Evolutionary conservation across 352 stramenopile species (phyloP), one percentile per base, ranked within the genome.

Genomic region (Proteromonas lacertae): DNA sequence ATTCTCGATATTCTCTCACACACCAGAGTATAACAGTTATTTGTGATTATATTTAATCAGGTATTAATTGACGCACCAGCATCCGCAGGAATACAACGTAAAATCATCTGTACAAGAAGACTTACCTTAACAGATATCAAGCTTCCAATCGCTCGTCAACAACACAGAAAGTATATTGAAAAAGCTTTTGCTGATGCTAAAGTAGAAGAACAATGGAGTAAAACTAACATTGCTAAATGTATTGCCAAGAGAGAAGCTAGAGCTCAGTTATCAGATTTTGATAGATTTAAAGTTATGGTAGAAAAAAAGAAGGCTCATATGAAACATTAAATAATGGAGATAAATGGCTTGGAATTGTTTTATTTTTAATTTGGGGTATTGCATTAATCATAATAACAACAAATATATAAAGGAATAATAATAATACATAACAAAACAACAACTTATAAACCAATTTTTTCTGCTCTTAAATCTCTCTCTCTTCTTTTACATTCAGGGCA

Each of bases 1-100:
- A 93, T 99, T 61, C 87, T 99, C 56, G 86, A 97, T 58, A 81
- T 99, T 41, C 76, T 96, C 35, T 83, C 97, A 50, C 70, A 90
- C 59, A 96, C 95, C 67, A 93, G 82, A 46, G 56, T 69, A 29
- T 3, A 38, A 18, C 4, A n/a, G 12, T 36, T 13, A 10, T 19
- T 23, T 10, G 8, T 33, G 4, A 17, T 36, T n/a, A 36, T 28
- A 28, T 31, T 42, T 35, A 2, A 7, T 17, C 32, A 59, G 60
- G 64, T 67, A 34, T 63, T 96, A n/a, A 62, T 96, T 28, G 82
- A 97, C 45, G 84, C 80, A 46, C 82, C 83, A 23, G 64, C 65
- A 48, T 63, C 83, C 36, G 94, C 84, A 24, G 84, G 78, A 45
- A 79, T 96, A 26, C 68, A 73, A 42, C 78, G 87, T 55, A 82